These are phyloP conservation scores for Macadamia integrifolia DNA, from an alignment of 164 flowering plant species.

Conservation along the genomic window DNA sequence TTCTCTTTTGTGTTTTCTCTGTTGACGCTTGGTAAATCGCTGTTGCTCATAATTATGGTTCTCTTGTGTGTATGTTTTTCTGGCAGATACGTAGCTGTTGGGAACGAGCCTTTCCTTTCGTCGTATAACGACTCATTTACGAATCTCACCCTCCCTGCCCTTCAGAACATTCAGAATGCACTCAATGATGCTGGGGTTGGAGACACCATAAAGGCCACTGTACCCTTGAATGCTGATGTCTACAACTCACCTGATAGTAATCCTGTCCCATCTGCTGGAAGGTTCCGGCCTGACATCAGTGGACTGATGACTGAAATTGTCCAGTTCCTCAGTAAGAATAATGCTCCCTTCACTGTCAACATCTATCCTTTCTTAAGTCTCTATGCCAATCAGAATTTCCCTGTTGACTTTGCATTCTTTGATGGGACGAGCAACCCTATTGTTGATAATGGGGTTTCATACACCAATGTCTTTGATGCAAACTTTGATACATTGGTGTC, in stretches of 20 bases:
- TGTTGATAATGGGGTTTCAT: constrained; percentile 21
- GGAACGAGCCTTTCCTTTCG: constrained; percentile 44
- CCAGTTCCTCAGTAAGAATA: constrained; percentile 29
- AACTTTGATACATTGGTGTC: constrained; percentile 42
- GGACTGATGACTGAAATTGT: constrained; percentile 34
- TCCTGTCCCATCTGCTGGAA: constrained; percentile 43
- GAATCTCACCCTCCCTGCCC: constrained; percentile 39
- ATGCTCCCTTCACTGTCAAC: constrained; percentile 45
- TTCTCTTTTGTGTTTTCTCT: neutral
- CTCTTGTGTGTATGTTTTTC: neutral
- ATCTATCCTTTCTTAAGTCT: constrained; percentile 46
- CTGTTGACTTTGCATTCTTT: constrained; percentile 44
- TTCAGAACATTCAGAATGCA: constrained; percentile 45
- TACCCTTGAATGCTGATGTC: constrained; percentile 52
- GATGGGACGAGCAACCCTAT: constrained; percentile 30
- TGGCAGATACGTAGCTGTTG: constrained; percentile 40
- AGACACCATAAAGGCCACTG: constrained; percentile 38
- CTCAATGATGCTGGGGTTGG: constrained; percentile 39
- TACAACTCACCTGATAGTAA: constrained; percentile 29
- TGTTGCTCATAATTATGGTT: neutral
- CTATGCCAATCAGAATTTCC: constrained; percentile 29
- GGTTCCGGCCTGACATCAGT: constrained; percentile 34
- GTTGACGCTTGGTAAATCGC: neutral
- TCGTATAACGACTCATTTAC: constrained; percentile 33
- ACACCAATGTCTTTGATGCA: constrained; percentile 45